These are phyloP conservation scores for Xylariaceae sp. DNA, from an alignment of 2,329 filamentous ascomycete species.

Conservation along the genomic window DNA sequence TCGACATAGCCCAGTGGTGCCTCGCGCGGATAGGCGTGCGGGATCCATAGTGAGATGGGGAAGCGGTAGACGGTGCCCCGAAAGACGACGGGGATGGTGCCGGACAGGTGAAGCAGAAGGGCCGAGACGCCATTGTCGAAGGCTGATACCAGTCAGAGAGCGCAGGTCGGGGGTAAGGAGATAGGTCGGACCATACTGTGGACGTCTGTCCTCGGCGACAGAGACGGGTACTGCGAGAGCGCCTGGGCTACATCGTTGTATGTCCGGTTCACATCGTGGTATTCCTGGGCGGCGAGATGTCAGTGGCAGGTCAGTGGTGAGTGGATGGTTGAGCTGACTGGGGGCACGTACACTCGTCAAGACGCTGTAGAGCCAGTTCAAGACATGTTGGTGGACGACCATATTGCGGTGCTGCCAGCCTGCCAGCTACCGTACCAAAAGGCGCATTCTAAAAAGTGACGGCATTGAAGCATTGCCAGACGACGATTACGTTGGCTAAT, in stretches of 20 bases:
- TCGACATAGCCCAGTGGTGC: conserved; percentile 83
- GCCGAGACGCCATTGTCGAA: conserved; percentile 83
- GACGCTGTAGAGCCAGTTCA: conserved; percentile 94
- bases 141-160: conserved; percentile 40
- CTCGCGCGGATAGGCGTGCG: conserved; percentile 80
- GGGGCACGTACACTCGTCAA: conserved; percentile 59
- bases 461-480: too few species aligned
- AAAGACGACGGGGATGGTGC: conserved; percentile 87
- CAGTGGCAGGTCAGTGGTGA: neutral
- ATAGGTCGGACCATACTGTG: conserved; percentile 64
- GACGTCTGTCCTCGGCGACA: conserved; percentile 84
- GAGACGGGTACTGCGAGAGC: conserved; percentile 69
- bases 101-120: conserved; percentile 76
- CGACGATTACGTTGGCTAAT: too few species aligned
- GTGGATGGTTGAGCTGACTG: conserved; percentile 5
- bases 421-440: conserved; percentile 13
- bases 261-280: conserved; percentile 83
- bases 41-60: conserved; percentile 87
- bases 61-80: conserved; percentile 85
- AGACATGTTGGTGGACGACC: conserved; percentile 78
- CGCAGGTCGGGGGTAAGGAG: neutral
- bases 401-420: conserved; percentile 30
- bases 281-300: conserved; percentile 58
- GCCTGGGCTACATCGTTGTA: conserved; percentile 86
- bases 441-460: conserved; percentile 14